These are phyloP conservation scores for Amanita thiersii DNA, from an alignment of 768 basidiomycete species.

Conservation along the genomic window DNA sequence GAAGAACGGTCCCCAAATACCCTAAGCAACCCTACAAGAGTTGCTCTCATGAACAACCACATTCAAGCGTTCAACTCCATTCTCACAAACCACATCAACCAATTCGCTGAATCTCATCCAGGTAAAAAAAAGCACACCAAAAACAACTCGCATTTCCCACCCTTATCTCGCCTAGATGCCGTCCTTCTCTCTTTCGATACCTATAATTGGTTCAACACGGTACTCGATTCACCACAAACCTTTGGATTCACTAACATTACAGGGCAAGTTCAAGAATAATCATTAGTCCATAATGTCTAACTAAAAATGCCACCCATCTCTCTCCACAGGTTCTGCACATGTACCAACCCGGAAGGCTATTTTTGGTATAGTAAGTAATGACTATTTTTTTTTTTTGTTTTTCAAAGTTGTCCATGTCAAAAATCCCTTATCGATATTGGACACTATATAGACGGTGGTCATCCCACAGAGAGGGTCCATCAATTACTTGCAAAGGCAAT, in stretches of 20 bases:
- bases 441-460: constrained; percentile 31
- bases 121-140: constrained; percentile 12
- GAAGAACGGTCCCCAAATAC: constrained; percentile 39
- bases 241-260: constrained; percentile 43
- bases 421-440: too few relatives aligned
- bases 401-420: too few relatives aligned
- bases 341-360: constrained; percentile 31
- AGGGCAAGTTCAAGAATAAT: constrained; percentile 25
- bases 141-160: background rate
- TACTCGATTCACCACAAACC: constrained; percentile 30
- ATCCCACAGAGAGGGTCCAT: constrained; percentile 44
- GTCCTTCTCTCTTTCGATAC: constrained; percentile 42
- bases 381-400: background rate
- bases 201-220: constrained; percentile 36
- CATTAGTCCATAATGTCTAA: background rate
- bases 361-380: constrained; percentile 45
- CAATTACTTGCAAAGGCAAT: constrained; percentile 35
- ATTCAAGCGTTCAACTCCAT: constrained; percentile 40
- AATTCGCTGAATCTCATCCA: constrained; percentile 29
- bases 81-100: constrained; percentile 20
- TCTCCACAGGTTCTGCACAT: constrained; percentile 37
- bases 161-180: constrained; percentile 17
- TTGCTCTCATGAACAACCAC: constrained; percentile 26
- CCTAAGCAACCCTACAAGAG: constrained; percentile 25
- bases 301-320: background rate